phyloP scores from a whole-genome alignment of 768 basidiomycete genomes.

The Pulveroboletus sp. region DNA sequence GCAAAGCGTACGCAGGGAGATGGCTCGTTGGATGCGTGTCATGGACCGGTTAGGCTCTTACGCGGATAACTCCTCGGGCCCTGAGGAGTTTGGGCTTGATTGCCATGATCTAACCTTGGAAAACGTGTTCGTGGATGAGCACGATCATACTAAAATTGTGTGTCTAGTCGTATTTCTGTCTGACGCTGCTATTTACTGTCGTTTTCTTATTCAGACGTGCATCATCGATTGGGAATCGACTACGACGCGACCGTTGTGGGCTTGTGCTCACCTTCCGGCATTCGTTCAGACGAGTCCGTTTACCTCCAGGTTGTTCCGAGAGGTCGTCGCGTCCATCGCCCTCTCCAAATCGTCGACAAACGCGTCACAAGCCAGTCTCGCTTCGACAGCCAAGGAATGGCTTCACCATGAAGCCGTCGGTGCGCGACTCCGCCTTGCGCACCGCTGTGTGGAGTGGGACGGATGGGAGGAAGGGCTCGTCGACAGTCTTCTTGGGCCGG shows the following conservation, averaged over 20 bases:
- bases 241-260: slow-evolving; percentile 83
- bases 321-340: slow-evolving; percentile 50
- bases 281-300: slow-evolving; percentile 78
- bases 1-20: slow-evolving; percentile 59
- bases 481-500: slow-evolving; percentile 67
- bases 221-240: slow-evolving; percentile 92
- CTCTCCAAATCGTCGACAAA: slow-evolving; percentile 19
- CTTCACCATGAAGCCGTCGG: slow-evolving; percentile 66
- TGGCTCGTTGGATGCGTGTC: slow-evolving; percentile 62
- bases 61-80: slow-evolving; percentile 22
- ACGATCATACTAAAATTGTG: slow-evolving; percentile 67
- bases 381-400: slow-evolving; percentile 61
- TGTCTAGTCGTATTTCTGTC: slow-evolving; percentile 25
- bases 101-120: slow-evolving; percentile 83
- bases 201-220: slow-evolving; percentile 52
- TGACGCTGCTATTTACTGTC: background rate
- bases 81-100: slow-evolving; percentile 73
- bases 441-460: slow-evolving; percentile 83
- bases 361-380: slow-evolving; percentile 29
- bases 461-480: slow-evolving; percentile 88
- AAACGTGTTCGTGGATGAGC: slow-evolving; percentile 75
- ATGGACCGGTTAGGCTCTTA: slow-evolving; percentile 54
- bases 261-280: slow-evolving; percentile 74
- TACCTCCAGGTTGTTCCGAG: slow-evolving; percentile 64
- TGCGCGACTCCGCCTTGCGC: slow-evolving; percentile 64